Evolutionary conservation across 306 rosid genomes (phyloP).

Genomic region (Quercus wislizeni): DNA sequence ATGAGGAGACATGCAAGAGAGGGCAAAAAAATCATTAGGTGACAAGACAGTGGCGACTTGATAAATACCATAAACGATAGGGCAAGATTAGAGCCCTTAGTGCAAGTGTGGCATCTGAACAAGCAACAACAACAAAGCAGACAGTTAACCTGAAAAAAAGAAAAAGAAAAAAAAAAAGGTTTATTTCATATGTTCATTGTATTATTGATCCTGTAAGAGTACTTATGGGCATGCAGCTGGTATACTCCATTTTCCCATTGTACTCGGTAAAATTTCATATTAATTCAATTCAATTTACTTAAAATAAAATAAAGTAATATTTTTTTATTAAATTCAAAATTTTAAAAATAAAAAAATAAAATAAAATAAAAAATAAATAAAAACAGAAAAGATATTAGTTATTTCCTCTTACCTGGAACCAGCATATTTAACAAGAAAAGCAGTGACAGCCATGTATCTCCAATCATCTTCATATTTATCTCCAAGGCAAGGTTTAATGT

Average conservation of each 20-base stretch:
- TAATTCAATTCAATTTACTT: too few species aligned
- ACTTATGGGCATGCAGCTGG: too few species aligned
- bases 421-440: slow-evolving; percentile 75
- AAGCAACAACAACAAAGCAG: slow-evolving; percentile 84
- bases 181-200: too few species aligned
- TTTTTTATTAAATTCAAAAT: slow-evolving; percentile 9
- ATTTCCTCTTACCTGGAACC: slow-evolving; percentile 64
- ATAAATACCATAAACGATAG: slow-evolving; percentile 72
- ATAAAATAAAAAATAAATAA: too few species aligned
- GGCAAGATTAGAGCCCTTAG: slow-evolving; percentile 84
- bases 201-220: too few species aligned
- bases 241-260: too few species aligned
- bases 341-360: slow-evolving; percentile 3
- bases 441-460: slow-evolving; percentile 96
- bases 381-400: slow-evolving; percentile 7
- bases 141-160: slow-evolving; percentile 69
- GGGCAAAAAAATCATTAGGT: not conserved
- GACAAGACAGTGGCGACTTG: slow-evolving; percentile 11
- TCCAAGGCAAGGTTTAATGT: slow-evolving; percentile 25
- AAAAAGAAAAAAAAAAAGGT: slow-evolving; percentile 10
- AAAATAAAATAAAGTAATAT: not conserved
- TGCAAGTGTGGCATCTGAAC: slow-evolving; percentile 87
- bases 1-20: not conserved
- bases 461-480: slow-evolving; percentile 86
- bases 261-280: too few species aligned